Evolutionary conservation across 257 asterid genomes (phyloP), one percentile per base, ranked within the genome.

Genomic region (Nicotiana paniculata): DNA sequence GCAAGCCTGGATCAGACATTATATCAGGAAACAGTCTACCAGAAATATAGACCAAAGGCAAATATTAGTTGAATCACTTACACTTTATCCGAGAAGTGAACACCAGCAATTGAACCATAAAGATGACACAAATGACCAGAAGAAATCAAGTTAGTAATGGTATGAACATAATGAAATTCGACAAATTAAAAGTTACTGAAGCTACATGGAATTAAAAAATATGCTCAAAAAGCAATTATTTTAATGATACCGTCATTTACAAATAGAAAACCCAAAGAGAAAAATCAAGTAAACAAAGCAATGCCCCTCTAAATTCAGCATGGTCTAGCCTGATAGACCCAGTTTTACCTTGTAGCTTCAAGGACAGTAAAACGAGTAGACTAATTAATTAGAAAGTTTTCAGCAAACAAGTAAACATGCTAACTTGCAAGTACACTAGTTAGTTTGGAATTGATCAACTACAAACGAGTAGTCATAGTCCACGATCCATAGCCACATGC

Each of bases 1-100:
- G 97, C 98, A 86, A 96, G 99, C 89, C 98, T 96, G 98, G 68
- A 82, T 63, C 24, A 81, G 81, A 83, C 65, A 59, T 69, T 54
- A 86, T 58, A 81, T 84, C 80, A 86, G 81, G 83, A 51, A 30
- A 48, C 72, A 81, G 30, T 65, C 57, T 8, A 64, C 66, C 21
- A 51, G 53, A 81, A 80, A 61, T 59, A 61, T 9, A 7, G 16
- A 86, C 59, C 72, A 69, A 77, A 81, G 58, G 72, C 70, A 78
- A 69, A 80, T 79, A 81, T 69, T 80, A 66, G 55, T 30, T 55
- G 57, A 75, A 32, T 59, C 82, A 91, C 98, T 95, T 93, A 95
- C 98, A 95, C 99, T 93, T 93, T 80, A 89, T 53, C 82, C 81
- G 35, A 69, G 18, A 66, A 59, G 77, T 67, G 54, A 85, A 46